Base-by-base conservation (phyloP, 78 protist genomes). In the Diacronema lutheri region DNA sequence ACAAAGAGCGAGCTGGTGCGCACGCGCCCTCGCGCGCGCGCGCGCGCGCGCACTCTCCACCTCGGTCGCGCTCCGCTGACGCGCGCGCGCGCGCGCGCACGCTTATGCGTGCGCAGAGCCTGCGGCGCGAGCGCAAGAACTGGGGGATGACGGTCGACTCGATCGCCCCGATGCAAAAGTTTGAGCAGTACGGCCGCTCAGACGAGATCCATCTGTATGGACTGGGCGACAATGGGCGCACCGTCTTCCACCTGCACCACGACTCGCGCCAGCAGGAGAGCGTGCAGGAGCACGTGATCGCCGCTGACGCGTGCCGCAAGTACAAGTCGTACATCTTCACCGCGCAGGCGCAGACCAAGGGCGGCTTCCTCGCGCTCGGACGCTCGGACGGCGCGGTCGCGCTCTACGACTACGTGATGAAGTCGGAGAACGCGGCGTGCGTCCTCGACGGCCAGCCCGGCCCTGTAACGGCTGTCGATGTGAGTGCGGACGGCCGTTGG, bases 321-420 rank as follows among this genome's bases (percentile, higher is more conserved):
- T 71, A 71, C 79, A 71, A 71, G 79, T 71, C 79, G 38, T 37
- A 41, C 79, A 41, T 56, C 23, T 71, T 71, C 79, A 41, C 58
- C 21, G 11, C 26, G 16, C 79, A 71, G n/a, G 79, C 79, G 79
- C 79, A 71, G 79, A 41, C 79, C 23, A 19, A 20, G 10, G 79
- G 26, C 21, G 79, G 79, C 46, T 13, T 41, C 79, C 79, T 71
- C 33, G 79, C 25, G 79, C 57, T 71, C 26, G 79, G 79, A 12
- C 79, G 79, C 33, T 38, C 58, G 20, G 79, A 71, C 57, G 79
- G 79, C 58, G 79, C 58, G 23, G 57, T 71, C 19, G 79, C 79
- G 50, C 79, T 71, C 12, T 71, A 71, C 79, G 79, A 71, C 33
- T 4, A 4, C 58, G 41, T 71, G 25, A 71, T 71, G 79, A 3